phyloP scores from a whole-genome alignment of 2,329 filamentous ascomycete genomes.

The Apiospora arundinis region DNA sequence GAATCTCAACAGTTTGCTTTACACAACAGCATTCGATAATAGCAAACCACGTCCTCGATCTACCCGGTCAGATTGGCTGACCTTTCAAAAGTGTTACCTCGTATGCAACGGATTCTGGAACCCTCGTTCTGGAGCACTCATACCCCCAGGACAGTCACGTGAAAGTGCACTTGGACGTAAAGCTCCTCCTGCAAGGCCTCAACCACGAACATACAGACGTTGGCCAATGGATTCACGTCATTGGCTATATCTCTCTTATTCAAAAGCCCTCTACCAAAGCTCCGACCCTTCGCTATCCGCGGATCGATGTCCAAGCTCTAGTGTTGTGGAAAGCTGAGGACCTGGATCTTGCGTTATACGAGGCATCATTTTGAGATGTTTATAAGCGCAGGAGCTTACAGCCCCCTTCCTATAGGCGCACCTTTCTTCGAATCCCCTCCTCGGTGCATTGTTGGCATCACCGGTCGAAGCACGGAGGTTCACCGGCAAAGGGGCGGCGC shows the following conservation, averaged over 20 bases:
- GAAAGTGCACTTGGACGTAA: conserved; percentile 70
- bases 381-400: not conserved
- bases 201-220: conserved; percentile 67
- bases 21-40: not conserved
- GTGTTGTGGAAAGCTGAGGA: conserved; percentile 79
- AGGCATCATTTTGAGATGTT: conserved; percentile 55
- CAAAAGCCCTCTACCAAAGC: conserved; percentile 22
- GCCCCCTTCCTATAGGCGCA: not conserved
- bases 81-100: conserved; percentile 51
- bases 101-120: conserved; percentile 61
- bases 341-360: conserved; percentile 74
- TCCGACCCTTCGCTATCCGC: conserved; percentile 31
- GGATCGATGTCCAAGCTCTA: conserved; percentile 70
- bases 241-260: conserved; percentile 72
- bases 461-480: not conserved
- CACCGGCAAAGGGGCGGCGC: not conserved
- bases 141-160: conserved; percentile 57
- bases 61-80: not conserved
- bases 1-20: conserved; percentile 20
- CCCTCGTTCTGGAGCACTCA: conserved; percentile 72
- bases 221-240: conserved; percentile 88
- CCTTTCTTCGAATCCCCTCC: not conserved
- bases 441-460: not conserved
- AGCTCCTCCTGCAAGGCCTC: conserved; percentile 71
- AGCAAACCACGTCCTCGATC: not conserved